Conservation (phyloP, 257 asterid species). For the Petunia secreta region DNA sequence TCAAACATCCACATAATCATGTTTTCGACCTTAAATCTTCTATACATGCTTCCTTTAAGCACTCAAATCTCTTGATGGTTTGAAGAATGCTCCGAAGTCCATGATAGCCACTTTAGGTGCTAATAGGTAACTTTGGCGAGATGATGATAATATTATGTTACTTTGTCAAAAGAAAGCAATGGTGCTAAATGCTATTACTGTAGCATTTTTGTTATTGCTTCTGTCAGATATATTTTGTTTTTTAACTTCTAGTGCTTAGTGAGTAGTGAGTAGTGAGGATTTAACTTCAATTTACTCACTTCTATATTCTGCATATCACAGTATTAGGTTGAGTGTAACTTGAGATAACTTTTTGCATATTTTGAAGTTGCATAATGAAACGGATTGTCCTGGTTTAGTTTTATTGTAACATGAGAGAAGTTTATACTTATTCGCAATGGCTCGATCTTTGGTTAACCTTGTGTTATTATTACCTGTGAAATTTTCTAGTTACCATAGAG, state of each 20-base stretch:
- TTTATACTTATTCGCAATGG: background rate
- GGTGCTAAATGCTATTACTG: background rate
- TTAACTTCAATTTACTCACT: background rate
- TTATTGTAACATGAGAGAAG: background rate
- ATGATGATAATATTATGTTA: background rate
- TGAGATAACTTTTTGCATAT: background rate
- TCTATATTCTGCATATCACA: background rate
- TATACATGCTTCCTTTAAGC: too few relatives aligned
- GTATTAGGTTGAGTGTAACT: background rate
- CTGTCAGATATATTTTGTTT: background rate
- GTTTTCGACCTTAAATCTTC: too few relatives aligned
- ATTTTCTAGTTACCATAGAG: conserved; percentile 72
- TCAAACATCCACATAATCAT: too few relatives aligned
- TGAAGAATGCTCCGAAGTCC: too few relatives aligned
- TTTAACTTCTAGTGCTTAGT: background rate
- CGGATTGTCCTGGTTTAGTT: background rate
- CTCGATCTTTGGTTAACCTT: background rate
- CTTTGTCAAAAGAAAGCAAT: background rate
- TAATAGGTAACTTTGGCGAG: background rate
- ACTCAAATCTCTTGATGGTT: too few relatives aligned
- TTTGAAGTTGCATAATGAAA: background rate
- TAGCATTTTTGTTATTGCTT: background rate
- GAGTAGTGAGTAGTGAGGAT: background rate
- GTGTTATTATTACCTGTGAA: background rate
- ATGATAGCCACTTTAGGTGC: too few relatives aligned